Conservation (phyloP, 768 basidiomycete genomes). For the Leccinum pellstonianum region DNA sequence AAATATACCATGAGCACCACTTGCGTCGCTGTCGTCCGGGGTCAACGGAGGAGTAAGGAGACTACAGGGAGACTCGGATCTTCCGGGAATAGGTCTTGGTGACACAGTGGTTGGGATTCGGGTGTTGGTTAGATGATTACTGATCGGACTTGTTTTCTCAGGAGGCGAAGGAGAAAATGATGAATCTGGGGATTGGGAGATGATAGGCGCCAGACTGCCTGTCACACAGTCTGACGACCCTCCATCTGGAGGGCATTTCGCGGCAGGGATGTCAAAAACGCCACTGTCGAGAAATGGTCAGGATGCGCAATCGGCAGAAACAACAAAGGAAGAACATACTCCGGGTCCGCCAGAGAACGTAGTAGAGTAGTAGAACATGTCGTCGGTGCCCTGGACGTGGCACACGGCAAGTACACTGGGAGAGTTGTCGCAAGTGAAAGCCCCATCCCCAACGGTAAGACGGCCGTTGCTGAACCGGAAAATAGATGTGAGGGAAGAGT, state of each 20-base stretch:
- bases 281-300: constrained; percentile 54
- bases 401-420: constrained; percentile 84
- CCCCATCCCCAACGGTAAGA: constrained; percentile 98
- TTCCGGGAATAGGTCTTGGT: constrained; percentile 45
- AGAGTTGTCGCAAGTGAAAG: constrained; percentile 72
- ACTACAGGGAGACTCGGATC: constrained; percentile 39
- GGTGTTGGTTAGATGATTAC: constrained; percentile 17
- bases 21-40: constrained; percentile 61
- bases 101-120: constrained; percentile 31
- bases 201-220: constrained; percentile 77
- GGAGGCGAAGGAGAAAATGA: constrained; percentile 32
- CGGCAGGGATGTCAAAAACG: constrained; percentile 90
- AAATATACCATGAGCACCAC: constrained; percentile 40
- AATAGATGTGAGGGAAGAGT: constrained; percentile 15
- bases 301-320: not conserved
- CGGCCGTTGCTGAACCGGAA: constrained; percentile 74
- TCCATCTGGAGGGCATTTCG: constrained; percentile 94
- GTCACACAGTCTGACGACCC: constrained; percentile 96
- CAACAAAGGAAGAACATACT: constrained; percentile 46
- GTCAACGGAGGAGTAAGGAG: constrained; percentile 76
- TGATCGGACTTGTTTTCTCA: constrained; percentile 22
- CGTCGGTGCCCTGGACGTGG: constrained; percentile 75
- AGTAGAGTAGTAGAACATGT: constrained; percentile 90
- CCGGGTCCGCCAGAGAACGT: constrained; percentile 92
- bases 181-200: constrained; percentile 44